phyloP scores from a whole-genome alignment of 257 asterid genomes.

The Knoxia roxburghii region DNA sequence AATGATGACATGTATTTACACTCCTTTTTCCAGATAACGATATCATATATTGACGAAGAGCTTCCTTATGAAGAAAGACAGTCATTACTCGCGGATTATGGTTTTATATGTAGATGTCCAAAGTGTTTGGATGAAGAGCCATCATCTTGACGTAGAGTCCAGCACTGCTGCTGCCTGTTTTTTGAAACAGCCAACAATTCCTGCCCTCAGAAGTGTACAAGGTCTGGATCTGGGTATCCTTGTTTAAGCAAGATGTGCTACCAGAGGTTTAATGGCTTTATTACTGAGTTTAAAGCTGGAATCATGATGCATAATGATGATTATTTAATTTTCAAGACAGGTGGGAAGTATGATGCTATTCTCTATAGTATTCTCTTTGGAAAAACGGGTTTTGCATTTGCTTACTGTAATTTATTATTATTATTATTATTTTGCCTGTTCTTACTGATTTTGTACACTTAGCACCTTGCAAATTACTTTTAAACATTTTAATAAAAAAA shows the following conservation, averaged over 20 bases:
- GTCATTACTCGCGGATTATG: slow-evolving; percentile 69
- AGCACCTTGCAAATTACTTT: too few relatives aligned
- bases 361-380: too few relatives aligned
- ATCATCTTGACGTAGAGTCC: slow-evolving; percentile 4
- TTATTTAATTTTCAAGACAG: not conserved
- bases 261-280: not conserved
- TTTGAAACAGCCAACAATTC: not conserved
- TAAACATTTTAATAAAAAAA: too few relatives aligned
- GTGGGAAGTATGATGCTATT: too few relatives aligned
- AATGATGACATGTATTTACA: not conserved
- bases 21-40: slow-evolving; percentile 57
- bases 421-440: too few relatives aligned
- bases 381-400: too few relatives aligned
- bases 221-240: not conserved
- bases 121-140: slow-evolving; percentile 57
- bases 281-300: not conserved
- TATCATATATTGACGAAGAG: slow-evolving; percentile 88
- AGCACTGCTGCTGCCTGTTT: not conserved
- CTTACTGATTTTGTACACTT: too few relatives aligned
- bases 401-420: too few relatives aligned
- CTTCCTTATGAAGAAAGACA: slow-evolving; percentile 73
- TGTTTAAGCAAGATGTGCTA: not conserved
- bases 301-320: not conserved
- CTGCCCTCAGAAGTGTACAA: not conserved
- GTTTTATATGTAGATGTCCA: slow-evolving; percentile 70